A percentile compares a stretch with the other conserved stretches of the same genome.
Evolutionary conservation across 306 rosid species (phyloP).

Genomic region (Lathyrus sativus): DNA sequence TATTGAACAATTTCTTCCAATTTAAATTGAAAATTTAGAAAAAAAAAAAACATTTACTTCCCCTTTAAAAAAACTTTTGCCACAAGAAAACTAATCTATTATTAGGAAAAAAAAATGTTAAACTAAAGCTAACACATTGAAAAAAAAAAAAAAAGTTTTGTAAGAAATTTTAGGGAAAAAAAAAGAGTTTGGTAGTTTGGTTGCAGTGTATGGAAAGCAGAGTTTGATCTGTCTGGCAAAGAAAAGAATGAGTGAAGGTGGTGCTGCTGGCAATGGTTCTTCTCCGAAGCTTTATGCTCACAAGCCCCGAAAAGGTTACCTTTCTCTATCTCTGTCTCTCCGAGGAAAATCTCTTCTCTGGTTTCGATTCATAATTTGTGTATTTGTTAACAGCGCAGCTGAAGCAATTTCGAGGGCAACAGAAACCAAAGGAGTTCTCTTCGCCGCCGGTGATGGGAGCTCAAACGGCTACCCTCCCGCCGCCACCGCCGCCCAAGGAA

Average conservation of each 20-base stretch:
- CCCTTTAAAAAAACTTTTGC: too few species aligned
- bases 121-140: too few species aligned
- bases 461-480: slow-evolving; percentile 43
- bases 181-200: background rate
- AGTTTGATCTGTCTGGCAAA: background rate
- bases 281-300: slow-evolving; percentile 62
- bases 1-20: too few species aligned
- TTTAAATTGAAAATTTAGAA: too few species aligned
- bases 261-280: slow-evolving; percentile 32
- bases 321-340: background rate
- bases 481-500: slow-evolving; percentile 60
- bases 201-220: background rate
- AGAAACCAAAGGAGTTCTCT: slow-evolving; percentile 45
- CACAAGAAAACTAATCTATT: too few species aligned
- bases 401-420: slow-evolving; percentile 61
- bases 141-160: background rate
- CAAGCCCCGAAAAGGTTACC: slow-evolving; percentile 73
- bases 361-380: slow-evolving; percentile 24
- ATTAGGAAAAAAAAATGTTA: too few species aligned
- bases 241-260: slow-evolving; percentile 61
- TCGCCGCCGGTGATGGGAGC: slow-evolving; percentile 53
- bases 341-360: background rate
- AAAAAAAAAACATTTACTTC: too few species aligned
- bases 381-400: slow-evolving; percentile 48
- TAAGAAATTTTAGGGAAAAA: background rate